phyloP scores from a whole-genome alignment of 2,329 filamentous ascomycete genomes.

The Fusarium anguioides region DNA sequence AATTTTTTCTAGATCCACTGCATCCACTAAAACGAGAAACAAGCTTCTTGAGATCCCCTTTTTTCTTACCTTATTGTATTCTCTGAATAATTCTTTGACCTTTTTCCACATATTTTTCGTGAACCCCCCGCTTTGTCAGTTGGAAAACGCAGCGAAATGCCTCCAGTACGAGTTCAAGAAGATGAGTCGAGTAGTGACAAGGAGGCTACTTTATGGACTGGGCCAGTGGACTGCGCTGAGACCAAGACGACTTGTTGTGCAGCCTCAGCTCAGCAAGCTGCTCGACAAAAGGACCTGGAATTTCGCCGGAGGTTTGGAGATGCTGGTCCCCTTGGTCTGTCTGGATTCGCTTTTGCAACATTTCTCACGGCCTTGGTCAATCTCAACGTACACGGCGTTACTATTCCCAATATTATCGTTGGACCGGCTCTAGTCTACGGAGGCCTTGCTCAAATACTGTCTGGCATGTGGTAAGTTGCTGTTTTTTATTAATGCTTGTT shows the following conservation, averaged over 20 bases:
- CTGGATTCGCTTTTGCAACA: slow-evolving; percentile 11
- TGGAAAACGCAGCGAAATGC: not conserved
- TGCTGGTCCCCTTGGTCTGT: slow-evolving; percentile 1
- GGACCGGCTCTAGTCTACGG: slow-evolving; percentile 11
- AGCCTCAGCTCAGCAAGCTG: not conserved
- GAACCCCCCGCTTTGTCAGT: too few relatives aligned
- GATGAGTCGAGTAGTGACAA: not conserved
- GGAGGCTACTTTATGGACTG: not conserved
- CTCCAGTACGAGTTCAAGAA: fast-evolving
- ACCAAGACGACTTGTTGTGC: not conserved
- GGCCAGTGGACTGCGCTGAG: not conserved
- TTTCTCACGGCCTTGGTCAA: slow-evolving; percentile 11
- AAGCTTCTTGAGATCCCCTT: too few relatives aligned
- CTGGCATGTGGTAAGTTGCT: slow-evolving; percentile 12
- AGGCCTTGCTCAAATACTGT: slow-evolving; percentile 2
- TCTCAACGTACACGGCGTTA: slow-evolving; percentile 2
- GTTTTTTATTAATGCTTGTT: fast-evolving
- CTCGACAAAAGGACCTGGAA: not conserved
- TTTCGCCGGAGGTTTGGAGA: slow-evolving; percentile 15
- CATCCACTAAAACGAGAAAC: too few relatives aligned
- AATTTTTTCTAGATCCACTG: too few relatives aligned
- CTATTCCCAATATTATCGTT: slow-evolving; percentile 5
- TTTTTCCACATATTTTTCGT: too few relatives aligned
- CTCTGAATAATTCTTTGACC: not conserved
- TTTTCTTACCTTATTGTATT: not conserved